Conservation (phyloP, 163 green algal genomes). For the Chlorella variabilis region DNA sequence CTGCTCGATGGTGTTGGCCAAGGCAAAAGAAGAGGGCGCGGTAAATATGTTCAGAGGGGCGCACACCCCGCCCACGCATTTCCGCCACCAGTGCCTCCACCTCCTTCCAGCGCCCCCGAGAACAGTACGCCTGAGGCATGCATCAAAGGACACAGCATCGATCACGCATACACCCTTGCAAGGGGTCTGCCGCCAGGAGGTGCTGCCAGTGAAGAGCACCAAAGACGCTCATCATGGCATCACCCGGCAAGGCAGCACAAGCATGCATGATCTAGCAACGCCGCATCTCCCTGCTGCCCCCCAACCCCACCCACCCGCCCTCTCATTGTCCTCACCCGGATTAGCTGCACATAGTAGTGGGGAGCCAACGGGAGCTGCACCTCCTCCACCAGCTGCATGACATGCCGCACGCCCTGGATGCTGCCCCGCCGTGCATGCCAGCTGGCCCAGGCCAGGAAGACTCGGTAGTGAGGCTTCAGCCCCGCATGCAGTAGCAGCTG, state of each 20-base stretch:
- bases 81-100: slow-evolving; percentile 22
- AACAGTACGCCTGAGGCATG: not conserved
- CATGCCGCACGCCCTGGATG: slow-evolving; percentile 6
- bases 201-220: no score
- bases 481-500: slow-evolving; percentile 5
- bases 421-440: slow-evolving; percentile 12
- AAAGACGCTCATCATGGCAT: no score
- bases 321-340: not conserved
- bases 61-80: slow-evolving; percentile 8
- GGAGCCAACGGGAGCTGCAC: not conserved
- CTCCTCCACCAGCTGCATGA: slow-evolving; percentile 19
- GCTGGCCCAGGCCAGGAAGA: slow-evolving; percentile 16
- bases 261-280: no score
- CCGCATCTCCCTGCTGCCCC: no score
- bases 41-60: slow-evolving; percentile 30
- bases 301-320: no score
- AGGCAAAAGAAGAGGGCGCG: slow-evolving; percentile 25
- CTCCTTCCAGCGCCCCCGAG: not conserved
- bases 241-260: no score
- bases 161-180: not conserved
- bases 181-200: no score
- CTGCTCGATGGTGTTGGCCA: slow-evolving; percentile 11
- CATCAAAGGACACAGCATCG: no score
- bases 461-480: not conserved
- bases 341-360: slow-evolving; percentile 35